These are phyloP conservation scores for Cryptococcus maquisensis DNA, from an alignment of 1,284 basidiomycete species.

Conservation along the genomic window DNA sequence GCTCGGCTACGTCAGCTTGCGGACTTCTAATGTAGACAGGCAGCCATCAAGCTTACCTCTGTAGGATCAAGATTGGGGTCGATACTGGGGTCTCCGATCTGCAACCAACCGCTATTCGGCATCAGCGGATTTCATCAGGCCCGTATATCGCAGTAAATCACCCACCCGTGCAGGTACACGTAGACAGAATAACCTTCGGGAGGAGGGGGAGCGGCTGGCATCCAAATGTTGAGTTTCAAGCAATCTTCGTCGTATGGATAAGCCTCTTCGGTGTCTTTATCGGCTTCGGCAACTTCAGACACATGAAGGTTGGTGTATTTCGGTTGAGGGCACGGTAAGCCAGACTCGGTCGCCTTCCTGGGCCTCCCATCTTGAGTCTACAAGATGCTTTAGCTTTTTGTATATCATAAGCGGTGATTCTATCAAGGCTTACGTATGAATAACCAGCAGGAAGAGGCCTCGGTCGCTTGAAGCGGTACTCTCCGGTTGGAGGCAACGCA, in stretches of 20 bases:
- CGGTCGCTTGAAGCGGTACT: conserved; percentile 4
- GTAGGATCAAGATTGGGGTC: conserved; percentile 9
- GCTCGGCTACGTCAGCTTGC: too few species aligned
- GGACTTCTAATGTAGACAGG: too few species aligned
- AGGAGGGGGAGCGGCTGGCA: conserved; percentile 6
- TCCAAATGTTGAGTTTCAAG: conserved; percentile 12
- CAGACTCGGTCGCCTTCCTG: conserved; percentile 4
- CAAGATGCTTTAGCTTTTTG: too few species aligned
- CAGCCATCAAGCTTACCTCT: neutral
- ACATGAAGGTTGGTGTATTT: conserved; percentile 10
- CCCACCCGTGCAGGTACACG: conserved; percentile 11
- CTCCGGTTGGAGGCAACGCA: conserved; percentile 7
- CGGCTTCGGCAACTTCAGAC: conserved; percentile 1
- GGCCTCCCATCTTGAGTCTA: neutral
- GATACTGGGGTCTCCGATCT: conserved; percentile 11
- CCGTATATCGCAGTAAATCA: neutral
- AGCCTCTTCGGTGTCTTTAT: neutral
- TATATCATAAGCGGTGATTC: too few species aligned
- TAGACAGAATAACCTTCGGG: conserved; percentile 4
- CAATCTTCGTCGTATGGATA: conserved; percentile 12
- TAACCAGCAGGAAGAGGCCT: conserved; percentile 5
- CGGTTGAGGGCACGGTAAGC: conserved; percentile 7
- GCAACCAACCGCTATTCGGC: conserved; percentile 6
- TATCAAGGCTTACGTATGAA: conserved; percentile 4
- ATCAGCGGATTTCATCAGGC: too few species aligned